These are phyloP conservation scores for Amoebophrya sp. DNA, from an alignment of 169 alveolate species.

Conservation along the genomic window DNA sequence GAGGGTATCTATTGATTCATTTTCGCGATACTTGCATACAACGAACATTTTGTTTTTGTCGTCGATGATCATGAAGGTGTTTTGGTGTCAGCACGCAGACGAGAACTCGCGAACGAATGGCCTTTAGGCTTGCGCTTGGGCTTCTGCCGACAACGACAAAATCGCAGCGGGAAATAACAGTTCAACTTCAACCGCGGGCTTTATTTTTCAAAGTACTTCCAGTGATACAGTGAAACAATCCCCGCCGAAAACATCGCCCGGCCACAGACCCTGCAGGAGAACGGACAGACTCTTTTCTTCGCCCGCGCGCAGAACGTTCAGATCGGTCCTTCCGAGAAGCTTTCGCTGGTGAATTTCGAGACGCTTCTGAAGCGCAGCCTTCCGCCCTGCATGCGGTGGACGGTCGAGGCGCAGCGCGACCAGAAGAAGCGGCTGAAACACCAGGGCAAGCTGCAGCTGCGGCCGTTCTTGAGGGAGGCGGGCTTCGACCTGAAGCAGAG, in stretches of 20 bases:
- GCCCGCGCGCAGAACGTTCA: not conserved
- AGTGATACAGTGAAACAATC: too few species aligned
- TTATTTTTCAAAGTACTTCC: too few species aligned
- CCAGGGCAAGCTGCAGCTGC: not conserved
- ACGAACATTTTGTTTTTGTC: not conserved
- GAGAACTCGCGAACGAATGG: too few species aligned
- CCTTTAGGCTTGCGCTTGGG: too few species aligned
- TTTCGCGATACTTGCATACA: not conserved
- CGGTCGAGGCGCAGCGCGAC: not conserved
- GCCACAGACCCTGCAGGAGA: not conserved
- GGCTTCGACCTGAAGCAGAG: not conserved
- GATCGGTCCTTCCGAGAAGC: not conserved
- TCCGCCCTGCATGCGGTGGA: not conserved
- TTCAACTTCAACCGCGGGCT: too few species aligned
- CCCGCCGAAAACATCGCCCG: too few species aligned
- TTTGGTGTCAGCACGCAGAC: too few species aligned
- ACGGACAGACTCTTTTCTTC: not conserved
- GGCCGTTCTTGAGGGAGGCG: not conserved
- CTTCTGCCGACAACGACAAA: too few species aligned
- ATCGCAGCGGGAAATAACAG: too few species aligned
- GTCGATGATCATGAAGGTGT: too few species aligned
- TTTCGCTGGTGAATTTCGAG: not conserved
- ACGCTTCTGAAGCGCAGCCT: not conserved
- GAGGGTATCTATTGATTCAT: not conserved
- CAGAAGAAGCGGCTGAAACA: not conserved